Evolutionary conservation across 495 filamentous ascomycete genomes (phyloP).

Genomic region (Aspergillus avenaceus): DNA sequence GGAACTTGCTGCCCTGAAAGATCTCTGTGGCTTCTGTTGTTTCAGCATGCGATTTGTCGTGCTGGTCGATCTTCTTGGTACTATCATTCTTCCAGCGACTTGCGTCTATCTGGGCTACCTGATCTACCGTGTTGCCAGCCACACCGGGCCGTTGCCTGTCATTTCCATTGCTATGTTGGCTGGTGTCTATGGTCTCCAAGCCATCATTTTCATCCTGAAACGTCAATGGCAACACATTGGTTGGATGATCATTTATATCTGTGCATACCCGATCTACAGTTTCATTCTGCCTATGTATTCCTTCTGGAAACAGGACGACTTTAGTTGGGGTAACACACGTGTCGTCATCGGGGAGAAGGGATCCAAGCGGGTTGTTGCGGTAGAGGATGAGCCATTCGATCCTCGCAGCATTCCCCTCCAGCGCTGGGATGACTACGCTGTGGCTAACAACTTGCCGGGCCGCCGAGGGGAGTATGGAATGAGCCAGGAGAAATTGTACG

Average conservation of each 20-base stretch:
- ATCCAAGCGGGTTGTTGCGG: slow-evolving; percentile 79
- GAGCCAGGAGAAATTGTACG: slow-evolving; percentile 60
- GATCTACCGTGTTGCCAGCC: slow-evolving; percentile 70
- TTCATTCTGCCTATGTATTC: slow-evolving; percentile 92
- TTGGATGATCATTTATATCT: slow-evolving; percentile 98
- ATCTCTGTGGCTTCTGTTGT: slow-evolving; percentile 98
- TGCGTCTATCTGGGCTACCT: slow-evolving; percentile 88
- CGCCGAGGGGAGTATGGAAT: slow-evolving; percentile 62
- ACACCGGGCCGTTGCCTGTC: slow-evolving; percentile 73
- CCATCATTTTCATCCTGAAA: slow-evolving; percentile 91
- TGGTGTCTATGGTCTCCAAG: slow-evolving; percentile 91
- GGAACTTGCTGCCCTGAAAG: slow-evolving; percentile 79
- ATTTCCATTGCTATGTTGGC: slow-evolving; percentile 87
- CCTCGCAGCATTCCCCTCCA: slow-evolving; percentile 90
- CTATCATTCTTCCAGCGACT: slow-evolving; percentile 87
- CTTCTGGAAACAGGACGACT: slow-evolving; percentile 99
- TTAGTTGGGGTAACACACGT: slow-evolving; percentile 96
- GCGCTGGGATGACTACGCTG: slow-evolving; percentile 96
- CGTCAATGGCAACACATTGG: slow-evolving; percentile 96
- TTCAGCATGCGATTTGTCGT: slow-evolving; percentile 99
- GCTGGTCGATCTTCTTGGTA: slow-evolving; percentile 90
- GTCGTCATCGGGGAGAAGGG: slow-evolving; percentile 94
- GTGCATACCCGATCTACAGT: slow-evolving; percentile 90
- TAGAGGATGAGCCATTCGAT: slow-evolving; percentile 84
- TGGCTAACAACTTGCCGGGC: slow-evolving; percentile 83